Percentiles rank a stretch among this genome's conserved stretches.
These are phyloP conservation scores for Vitis rotundifolia DNA, from an alignment of 164 flowering plant species.

Conservation along the genomic window DNA sequence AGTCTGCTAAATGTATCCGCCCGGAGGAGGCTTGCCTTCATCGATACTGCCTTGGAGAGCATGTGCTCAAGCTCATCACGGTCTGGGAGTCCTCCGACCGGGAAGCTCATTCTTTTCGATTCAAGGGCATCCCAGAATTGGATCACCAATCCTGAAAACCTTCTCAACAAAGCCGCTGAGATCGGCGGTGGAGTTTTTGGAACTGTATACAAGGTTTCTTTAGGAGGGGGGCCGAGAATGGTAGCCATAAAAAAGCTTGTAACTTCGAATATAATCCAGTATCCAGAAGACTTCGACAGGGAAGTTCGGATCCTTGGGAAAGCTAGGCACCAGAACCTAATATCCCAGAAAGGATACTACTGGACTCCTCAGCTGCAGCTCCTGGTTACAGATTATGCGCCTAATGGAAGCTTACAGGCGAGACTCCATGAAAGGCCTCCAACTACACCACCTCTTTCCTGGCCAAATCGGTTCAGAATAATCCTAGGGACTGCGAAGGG, in stretches of 20 bases:
- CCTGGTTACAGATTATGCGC: conserved; percentile 68
- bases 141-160: conserved; percentile 43
- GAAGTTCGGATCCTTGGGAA: conserved; percentile 75
- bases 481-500: conserved; percentile 84
- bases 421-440: conserved; percentile 60
- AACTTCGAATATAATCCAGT: conserved; percentile 54
- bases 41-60: conserved; percentile 71
- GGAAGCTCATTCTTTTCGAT: conserved; percentile 71
- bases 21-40: conserved; percentile 57
- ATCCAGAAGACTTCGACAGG: conserved; percentile 81
- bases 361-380: conserved; percentile 77
- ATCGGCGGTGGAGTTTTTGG: conserved; percentile 86
- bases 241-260: conserved; percentile 74
- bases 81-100: conserved; percentile 45
- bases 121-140: conserved; percentile 49
- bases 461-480: conserved; percentile 73
- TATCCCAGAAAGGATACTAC: conserved; percentile 44
- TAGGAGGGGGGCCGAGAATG: conserved; percentile 48
- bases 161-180: conserved; percentile 77
- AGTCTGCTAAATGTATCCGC: conserved; percentile 67
- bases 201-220: conserved; percentile 78
- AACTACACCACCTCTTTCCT: conserved; percentile 59
- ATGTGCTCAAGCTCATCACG: conserved; percentile 73
- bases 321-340: conserved; percentile 78
- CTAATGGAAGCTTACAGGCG: conserved; percentile 73